Evolutionary conservation across 306 rosid species (phyloP).

Genomic region (Vachellia collinsii): DNA sequence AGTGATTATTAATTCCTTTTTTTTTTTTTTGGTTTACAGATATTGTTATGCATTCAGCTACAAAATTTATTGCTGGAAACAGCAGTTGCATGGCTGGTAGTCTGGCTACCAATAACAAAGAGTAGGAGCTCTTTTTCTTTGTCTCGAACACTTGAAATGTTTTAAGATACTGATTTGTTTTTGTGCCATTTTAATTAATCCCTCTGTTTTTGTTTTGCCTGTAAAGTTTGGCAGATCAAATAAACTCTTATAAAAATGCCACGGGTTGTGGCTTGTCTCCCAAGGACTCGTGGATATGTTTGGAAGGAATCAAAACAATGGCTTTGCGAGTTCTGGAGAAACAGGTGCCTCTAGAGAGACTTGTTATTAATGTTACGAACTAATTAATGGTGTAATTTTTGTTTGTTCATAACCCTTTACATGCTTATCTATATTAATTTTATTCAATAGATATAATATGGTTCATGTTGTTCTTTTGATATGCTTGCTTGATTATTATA

Average conservation of each 20-base stretch:
- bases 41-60: conserved; percentile 71
- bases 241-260: background rate
- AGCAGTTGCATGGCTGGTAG: conserved; percentile 71
- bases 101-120: conserved; percentile 55
- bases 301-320: background rate
- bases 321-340: background rate
- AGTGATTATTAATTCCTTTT: too few relatives aligned
- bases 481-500: too few relatives aligned
- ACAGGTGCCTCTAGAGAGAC: background rate
- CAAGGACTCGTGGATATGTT: background rate
- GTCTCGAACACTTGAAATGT: conserved; percentile 1
- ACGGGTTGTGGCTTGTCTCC: background rate
- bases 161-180: background rate
- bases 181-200: background rate
- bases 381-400: background rate
- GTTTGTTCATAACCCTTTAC: background rate
- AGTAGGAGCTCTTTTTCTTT: conserved; percentile 40
- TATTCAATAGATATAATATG: background rate
- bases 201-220: background rate
- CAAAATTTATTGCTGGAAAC: conserved; percentile 69
- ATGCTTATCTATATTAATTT: too few relatives aligned
- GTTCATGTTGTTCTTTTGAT: background rate
- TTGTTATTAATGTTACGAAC: background rate
- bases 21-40: conserved; percentile 32
- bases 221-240: background rate